A percentile compares a stretch with the other conserved stretches of the same genome.
phyloP scores from a whole-genome alignment of 129 eudicot genomes.

The Solidago caesia region DNA sequence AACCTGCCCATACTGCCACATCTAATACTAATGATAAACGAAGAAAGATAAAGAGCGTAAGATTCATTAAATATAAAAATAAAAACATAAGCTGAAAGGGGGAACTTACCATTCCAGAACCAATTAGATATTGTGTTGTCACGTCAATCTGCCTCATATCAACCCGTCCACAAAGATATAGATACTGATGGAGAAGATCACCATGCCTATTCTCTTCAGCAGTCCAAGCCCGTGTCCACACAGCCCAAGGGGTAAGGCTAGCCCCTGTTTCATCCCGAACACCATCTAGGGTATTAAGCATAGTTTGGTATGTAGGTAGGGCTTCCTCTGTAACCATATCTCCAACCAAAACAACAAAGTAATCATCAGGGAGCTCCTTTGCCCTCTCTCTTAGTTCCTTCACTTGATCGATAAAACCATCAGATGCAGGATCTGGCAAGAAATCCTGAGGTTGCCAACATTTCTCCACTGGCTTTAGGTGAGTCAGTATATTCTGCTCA shows the following conservation, averaged over 20 bases:
- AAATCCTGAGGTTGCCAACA: constrained; percentile 94
- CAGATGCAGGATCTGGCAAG: constrained; percentile 83
- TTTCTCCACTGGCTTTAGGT: constrained; percentile 80
- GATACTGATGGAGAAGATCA: constrained; percentile 83
- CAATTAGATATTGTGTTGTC: constrained; percentile 86
- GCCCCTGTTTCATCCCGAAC: constrained; percentile 95
- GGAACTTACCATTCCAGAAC: constrained; percentile 85
- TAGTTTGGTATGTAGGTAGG: constrained; percentile 87
- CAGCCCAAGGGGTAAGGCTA: constrained; percentile 80
- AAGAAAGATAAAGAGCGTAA: background rate
- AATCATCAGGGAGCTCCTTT: constrained; percentile 86
- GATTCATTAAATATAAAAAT: background rate
- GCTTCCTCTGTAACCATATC: constrained; percentile 98
- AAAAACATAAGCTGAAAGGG: background rate
- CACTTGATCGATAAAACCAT: constrained; percentile 74
- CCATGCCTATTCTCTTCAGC: constrained; percentile 99
- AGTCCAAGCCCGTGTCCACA: constrained; percentile 97
- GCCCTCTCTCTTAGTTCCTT: constrained; percentile 72
- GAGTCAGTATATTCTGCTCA: constrained; percentile 54
- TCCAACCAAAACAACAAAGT: constrained; percentile 77
- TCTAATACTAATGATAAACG: background rate
- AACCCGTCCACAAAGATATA: constrained; percentile 74
- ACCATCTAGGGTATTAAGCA: constrained; percentile 90
- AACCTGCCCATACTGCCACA: background rate
- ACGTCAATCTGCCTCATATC: constrained; percentile 85